Conservation (phyloP, 768 basidiomycete species). For the Tylopilus balloui region DNA sequence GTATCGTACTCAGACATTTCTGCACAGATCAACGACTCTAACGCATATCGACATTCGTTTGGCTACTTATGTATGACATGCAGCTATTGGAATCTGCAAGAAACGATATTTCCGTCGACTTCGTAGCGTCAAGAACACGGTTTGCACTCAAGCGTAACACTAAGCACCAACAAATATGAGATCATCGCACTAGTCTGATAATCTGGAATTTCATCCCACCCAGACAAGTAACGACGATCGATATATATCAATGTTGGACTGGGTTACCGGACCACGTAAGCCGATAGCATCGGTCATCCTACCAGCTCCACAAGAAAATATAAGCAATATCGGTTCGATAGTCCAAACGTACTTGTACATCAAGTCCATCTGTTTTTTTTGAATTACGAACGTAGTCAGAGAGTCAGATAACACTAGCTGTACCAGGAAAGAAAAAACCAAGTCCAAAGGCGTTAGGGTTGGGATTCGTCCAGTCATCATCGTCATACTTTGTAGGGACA, state of each 20-base stretch:
- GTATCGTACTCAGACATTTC: conserved; percentile 3
- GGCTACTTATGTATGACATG: conserved; percentile 42
- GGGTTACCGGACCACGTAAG: no score
- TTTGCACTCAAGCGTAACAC: no score
- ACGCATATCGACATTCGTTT: conserved; percentile 59
- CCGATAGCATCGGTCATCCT: no score
- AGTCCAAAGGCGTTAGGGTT: conserved; percentile 9
- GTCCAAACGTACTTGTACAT: conserved; percentile 61
- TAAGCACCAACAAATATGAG: no score
- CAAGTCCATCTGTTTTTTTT: conserved; percentile 76
- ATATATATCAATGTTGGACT: no score
- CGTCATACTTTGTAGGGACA: conserved; percentile 2
- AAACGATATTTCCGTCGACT: no score
- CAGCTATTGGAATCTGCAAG: not conserved
- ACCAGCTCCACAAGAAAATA: no score
- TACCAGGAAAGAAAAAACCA: conserved; percentile 6
- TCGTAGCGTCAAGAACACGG: no score
- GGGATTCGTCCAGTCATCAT: not conserved
- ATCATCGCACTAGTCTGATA: no score
- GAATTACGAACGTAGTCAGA: conserved; percentile 8
- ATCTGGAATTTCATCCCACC: no score
- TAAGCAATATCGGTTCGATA: not conserved
- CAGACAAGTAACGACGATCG: no score
- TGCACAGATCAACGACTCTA: conserved; percentile 64
- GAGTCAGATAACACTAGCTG: conserved; percentile 8